Conservation (phyloP, 805 yeast genomes). For the Zygoascus ofunaensis region DNA sequence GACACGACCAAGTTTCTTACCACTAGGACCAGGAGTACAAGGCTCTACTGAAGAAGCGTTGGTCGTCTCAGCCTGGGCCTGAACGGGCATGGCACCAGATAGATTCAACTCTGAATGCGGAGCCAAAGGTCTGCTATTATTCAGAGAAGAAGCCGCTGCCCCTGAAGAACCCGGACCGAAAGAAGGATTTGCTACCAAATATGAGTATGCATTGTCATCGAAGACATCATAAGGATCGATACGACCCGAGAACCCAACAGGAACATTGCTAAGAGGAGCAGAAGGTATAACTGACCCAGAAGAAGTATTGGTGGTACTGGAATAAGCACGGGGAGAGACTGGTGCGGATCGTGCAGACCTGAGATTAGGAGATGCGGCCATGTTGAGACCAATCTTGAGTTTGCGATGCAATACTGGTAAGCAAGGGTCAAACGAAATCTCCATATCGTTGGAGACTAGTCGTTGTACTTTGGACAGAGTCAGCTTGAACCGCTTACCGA, state of each 20-base stretch:
- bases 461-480: slow-evolving; percentile 13
- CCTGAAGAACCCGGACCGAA: slow-evolving; percentile 8
- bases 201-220: slow-evolving; percentile 30
- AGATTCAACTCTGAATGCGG: background rate
- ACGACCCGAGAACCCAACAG: slow-evolving; percentile 15
- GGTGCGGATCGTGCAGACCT: background rate
- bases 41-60: background rate
- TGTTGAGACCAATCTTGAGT: slow-evolving; percentile 19
- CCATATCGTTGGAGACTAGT: slow-evolving; percentile 8
- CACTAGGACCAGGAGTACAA: background rate
- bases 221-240: slow-evolving; percentile 30
- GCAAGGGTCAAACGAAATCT: slow-evolving; percentile 17
- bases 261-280: background rate
- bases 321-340: no score
- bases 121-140: background rate
- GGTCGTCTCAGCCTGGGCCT: background rate
- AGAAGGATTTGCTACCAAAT: slow-evolving; percentile 13
- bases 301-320: no score
- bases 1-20: slow-evolving; percentile 1
- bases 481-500: slow-evolving; percentile 16
- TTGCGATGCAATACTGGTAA: slow-evolving; percentile 26
- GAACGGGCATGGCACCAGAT: background rate
- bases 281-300: background rate
- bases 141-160: background rate
- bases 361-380: slow-evolving; percentile 12